Conservation (phyloP, 2,329 filamentous ascomycete species). For the Nigrospora sphaerica region DNA sequence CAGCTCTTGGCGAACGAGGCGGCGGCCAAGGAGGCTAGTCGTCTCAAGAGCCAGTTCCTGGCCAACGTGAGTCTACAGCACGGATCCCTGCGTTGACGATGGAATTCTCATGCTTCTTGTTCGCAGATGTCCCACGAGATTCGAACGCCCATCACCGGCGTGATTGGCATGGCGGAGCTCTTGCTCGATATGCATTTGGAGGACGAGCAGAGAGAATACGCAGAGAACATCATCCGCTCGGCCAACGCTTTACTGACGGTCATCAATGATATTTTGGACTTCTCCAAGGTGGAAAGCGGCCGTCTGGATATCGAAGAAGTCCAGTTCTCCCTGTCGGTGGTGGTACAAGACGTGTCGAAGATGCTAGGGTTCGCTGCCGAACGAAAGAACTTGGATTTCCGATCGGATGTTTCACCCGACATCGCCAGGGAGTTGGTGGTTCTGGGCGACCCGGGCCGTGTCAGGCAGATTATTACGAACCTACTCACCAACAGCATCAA, state of each 20-base stretch:
- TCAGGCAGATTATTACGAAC: constrained; percentile 79
- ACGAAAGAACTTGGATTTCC: constrained; percentile 69
- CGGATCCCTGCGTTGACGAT: not conserved
- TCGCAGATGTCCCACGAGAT: constrained; percentile 71
- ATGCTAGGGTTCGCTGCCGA: constrained; percentile 84
- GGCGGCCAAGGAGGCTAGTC: constrained; percentile 72
- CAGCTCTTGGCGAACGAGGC: constrained; percentile 67
- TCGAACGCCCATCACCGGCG: constrained; percentile 70
- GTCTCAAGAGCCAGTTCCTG: constrained; percentile 73
- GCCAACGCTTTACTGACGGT: constrained; percentile 78
- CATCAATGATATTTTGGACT: constrained; percentile 87
- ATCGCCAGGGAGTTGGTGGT: constrained; percentile 66
- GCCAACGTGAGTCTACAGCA: constrained; percentile 43
- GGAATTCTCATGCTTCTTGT: constrained; percentile 7
- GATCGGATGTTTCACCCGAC: constrained; percentile 54
- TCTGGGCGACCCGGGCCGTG: constrained; percentile 75
- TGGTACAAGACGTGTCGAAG: constrained; percentile 73
- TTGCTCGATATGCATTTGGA: constrained; percentile 61
- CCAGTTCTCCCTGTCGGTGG: constrained; percentile 67
- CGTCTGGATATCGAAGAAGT: constrained; percentile 73
- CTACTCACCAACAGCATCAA: constrained; percentile 72
- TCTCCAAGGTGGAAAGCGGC: constrained; percentile 79
- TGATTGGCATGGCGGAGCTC: constrained; percentile 74
- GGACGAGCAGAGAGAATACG: constrained; percentile 66
- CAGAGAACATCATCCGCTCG: constrained; percentile 72